Evolutionary conservation across 1,284 basidiomycete species (phyloP), one percentile per base, ranked within the genome.

Genomic region (Pascua guehoae): DNA sequence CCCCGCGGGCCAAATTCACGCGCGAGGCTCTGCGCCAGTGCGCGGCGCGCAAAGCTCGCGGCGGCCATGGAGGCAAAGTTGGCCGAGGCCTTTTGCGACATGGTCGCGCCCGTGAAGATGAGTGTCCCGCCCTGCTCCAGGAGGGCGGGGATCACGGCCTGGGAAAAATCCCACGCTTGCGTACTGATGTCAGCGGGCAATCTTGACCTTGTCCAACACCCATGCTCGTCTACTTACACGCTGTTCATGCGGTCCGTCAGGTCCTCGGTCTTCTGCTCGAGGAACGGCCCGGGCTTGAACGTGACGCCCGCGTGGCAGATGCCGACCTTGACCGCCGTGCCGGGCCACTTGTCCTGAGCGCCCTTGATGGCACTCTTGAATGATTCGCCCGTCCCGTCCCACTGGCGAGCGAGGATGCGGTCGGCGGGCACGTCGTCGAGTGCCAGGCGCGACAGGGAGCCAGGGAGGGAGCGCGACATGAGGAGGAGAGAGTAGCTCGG

Each of bases 1-100:
- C 74, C 76, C 53, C 77, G 56, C 0, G 76, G 72, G 1, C 74
- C 74, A 55, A 79, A 80, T 62, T 80, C 79, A 12, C 76, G 62
- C 4, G 76, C 73, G 4, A 77, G 67, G 1, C 66, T 69, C 69
- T 78, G 70, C 14, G 68, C 51, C 3, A 76, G 60, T 0, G 68
- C 64, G 41, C 71, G 57, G 11, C 71, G 58, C 4, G 69, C 74
- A 49, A 75, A 76, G 60, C 69, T 68, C 2, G 63, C 62, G 0
- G 71, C 66, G 2, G 71, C 65, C 56, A 72, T 66, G n/a, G 67
- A 51, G 3, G 63, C 59, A 54, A 76, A 76, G 12, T 61, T 60
- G 9, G 64, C 65, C 10, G 67, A 63, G 24, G 62, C 68, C 47
- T 69, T 64, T 8, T 68, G 49, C 1, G 68, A 61, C 68, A 70